These are phyloP conservation scores for Perilla frutescens DNA, from an alignment of 257 asterid genomes.

Conservation along the genomic window DNA sequence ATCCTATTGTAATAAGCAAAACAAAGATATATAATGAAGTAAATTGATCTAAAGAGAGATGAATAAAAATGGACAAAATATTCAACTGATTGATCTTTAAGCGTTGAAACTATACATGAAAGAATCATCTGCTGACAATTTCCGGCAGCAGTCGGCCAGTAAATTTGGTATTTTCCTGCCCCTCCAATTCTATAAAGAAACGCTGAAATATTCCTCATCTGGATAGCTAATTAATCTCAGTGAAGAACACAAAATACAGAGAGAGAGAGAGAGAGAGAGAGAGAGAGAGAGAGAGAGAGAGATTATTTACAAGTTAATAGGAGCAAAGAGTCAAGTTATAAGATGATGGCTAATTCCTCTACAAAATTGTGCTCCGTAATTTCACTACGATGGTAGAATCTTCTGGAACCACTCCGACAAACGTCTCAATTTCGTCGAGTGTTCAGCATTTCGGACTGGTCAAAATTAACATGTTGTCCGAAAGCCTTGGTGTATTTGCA, in stretches of 20 bases:
- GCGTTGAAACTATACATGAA: conserved; percentile 42
- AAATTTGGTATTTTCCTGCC: conserved; percentile 32
- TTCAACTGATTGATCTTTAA: too few relatives aligned
- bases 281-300: conserved; percentile 4
- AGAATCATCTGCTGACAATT: conserved; percentile 40
- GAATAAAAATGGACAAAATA: not conserved
- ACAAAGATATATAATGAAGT: too few relatives aligned
- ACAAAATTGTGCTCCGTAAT: conserved; percentile 67
- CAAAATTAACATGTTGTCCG: too few relatives aligned
- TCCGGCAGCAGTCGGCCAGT: conserved; percentile 37
- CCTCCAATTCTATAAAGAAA: conserved; percentile 33
- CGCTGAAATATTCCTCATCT: conserved; percentile 30
- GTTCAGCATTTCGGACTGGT: conserved; percentile 63
- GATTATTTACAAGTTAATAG: conserved; percentile 39
- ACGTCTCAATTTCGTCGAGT: conserved; percentile 57
- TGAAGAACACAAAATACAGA: conserved; percentile 22
- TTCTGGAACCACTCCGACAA: conserved; percentile 76
- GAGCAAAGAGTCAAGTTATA: conserved; percentile 23
- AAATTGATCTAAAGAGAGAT: not conserved
- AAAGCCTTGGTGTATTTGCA: too few relatives aligned
- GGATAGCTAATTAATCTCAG: conserved; percentile 32
- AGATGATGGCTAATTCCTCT: conserved; percentile 48
- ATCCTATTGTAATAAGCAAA: too few relatives aligned
- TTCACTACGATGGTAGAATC: conserved; percentile 56
- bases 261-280: not conserved